Conservation (phyloP, 2,329 filamentous ascomycete genomes). For the Pseudogymnoascus verrucosus region DNA sequence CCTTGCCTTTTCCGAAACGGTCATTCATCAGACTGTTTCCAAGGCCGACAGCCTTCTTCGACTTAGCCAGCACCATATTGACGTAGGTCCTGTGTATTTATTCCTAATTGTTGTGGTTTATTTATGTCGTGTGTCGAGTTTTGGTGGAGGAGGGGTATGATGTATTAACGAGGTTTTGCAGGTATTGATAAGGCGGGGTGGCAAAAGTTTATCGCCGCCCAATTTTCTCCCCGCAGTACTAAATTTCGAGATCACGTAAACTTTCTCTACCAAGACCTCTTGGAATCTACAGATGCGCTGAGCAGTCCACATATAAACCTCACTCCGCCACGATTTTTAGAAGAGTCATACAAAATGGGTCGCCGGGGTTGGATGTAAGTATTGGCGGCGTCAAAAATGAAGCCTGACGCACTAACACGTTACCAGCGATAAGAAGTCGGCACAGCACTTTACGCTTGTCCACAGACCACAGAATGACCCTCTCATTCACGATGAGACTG, state of each 20-base stretch:
- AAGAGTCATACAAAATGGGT: slow-evolving; percentile 51
- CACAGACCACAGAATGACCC: slow-evolving; percentile 97
- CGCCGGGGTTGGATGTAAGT: slow-evolving; percentile 65
- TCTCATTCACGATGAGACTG: slow-evolving; percentile 83
- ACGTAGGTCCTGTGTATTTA: background rate
- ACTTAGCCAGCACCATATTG: slow-evolving; percentile 73
- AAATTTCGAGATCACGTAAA: slow-evolving; percentile 9
- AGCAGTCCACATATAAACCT: slow-evolving; percentile 1
- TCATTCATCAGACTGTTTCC: slow-evolving; percentile 99
- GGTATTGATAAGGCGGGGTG: slow-evolving; percentile 8
- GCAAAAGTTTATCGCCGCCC: slow-evolving; percentile 7
- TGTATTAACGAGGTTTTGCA: slow-evolving; percentile 9
- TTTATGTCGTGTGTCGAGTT: slow-evolving; percentile 2
- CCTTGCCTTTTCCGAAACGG: slow-evolving; percentile 90
- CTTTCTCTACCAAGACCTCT: slow-evolving; percentile 7
- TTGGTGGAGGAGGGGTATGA: slow-evolving; percentile 6
- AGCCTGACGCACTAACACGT: slow-evolving; percentile 25
- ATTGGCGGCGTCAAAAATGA: slow-evolving; percentile 9
- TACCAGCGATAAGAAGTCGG: slow-evolving; percentile 75
- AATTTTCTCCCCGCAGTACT: slow-evolving; percentile 9
- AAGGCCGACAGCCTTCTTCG: slow-evolving; percentile 88
- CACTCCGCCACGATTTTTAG: background rate
- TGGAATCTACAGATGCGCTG: slow-evolving; percentile 6
- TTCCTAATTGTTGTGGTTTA: slow-evolving; percentile 9
- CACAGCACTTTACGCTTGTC: slow-evolving; percentile 88